Conservation (phyloP, 139 green algal genomes). For the Chlamydomonas applanata region DNA sequence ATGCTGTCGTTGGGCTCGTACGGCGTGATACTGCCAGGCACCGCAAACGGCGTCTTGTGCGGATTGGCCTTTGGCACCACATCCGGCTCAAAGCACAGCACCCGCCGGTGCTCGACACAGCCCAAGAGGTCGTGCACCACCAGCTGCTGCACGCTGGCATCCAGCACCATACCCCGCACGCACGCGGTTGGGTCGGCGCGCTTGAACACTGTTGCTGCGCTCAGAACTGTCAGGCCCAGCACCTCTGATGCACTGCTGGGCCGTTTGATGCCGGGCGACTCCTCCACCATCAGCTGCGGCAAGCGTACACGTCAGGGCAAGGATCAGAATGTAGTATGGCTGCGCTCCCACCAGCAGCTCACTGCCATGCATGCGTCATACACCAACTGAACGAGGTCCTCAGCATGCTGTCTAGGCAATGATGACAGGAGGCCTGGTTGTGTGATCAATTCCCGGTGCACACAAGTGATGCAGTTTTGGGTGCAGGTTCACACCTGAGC, state of each 20-base stretch:
- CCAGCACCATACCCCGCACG: not conserved
- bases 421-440: too few species aligned
- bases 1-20: not conserved
- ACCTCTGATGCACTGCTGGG: conserved; percentile 21
- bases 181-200: not conserved
- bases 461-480: not conserved
- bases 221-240: not conserved
- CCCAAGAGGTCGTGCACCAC: conserved; percentile 18
- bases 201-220: not conserved
- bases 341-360: too few species aligned
- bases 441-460: not conserved
- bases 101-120: conserved; percentile 37
- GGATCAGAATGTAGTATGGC: too few species aligned
- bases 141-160: not conserved
- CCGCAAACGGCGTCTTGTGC: not conserved
- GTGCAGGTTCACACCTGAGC: too few species aligned
- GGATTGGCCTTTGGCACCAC: not conserved
- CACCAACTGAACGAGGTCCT: too few species aligned
- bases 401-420: too few species aligned
- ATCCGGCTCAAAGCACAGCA: conserved; percentile 19
- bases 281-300: conserved; percentile 34
- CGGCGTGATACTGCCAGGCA: not conserved
- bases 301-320: too few species aligned
- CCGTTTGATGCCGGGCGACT: conserved; percentile 18
- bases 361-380: too few species aligned